Base-by-base conservation (phyloP, 2,329 filamentous ascomycete species). In the Orbilia blumenaviensis region DNA sequence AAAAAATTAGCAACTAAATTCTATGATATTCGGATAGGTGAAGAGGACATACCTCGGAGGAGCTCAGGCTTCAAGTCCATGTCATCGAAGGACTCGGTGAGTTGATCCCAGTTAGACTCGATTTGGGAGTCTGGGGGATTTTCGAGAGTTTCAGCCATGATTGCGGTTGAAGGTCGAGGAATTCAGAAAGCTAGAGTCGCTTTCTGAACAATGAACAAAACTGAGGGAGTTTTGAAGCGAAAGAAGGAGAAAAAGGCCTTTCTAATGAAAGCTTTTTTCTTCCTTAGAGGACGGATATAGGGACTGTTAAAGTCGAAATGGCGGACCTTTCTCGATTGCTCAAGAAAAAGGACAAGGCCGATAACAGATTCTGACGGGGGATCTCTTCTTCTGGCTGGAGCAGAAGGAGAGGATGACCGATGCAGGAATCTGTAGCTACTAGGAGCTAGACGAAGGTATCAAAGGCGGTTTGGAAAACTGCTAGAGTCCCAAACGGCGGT, bases 101-200 rank as follows among this genome's bases (percentile, higher is more conserved):
- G 94, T 89, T 98, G 94, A 89, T 99, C 95, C 88, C 98, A 99
- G 92, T 99, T 99, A 84, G 94, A 97, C 89, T 99, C 96, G 89
- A 99, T 99, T 88, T 96, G 93, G 86, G 91, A 94, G 69, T 97
- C 64, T 18, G 34, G n/a, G 18, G 48, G 63, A 41, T 76, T 46
- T 2, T 29, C 54, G 5, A 68, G 4, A 7, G 36, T 23, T 21
- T 64, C 62, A 69, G 72, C 64, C 72, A 76, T 76, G 72, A 76
- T 76, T 76, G 72, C 64, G 72, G 60, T 18, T 50, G n/a, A 18
- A 18, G 42, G 54, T 12, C 16, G 6, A 16, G 36, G 71, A 38
- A 48, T 67, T 63, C 71, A 67, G 71, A 68, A 76, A 76, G 63
- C 62, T 23, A 42, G 27, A n/a, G 14, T 58, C n/a, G 69, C 62